These are phyloP conservation scores for Penicillium ucsense DNA, from an alignment of 495 filamentous ascomycete species.

Conservation along the genomic window DNA sequence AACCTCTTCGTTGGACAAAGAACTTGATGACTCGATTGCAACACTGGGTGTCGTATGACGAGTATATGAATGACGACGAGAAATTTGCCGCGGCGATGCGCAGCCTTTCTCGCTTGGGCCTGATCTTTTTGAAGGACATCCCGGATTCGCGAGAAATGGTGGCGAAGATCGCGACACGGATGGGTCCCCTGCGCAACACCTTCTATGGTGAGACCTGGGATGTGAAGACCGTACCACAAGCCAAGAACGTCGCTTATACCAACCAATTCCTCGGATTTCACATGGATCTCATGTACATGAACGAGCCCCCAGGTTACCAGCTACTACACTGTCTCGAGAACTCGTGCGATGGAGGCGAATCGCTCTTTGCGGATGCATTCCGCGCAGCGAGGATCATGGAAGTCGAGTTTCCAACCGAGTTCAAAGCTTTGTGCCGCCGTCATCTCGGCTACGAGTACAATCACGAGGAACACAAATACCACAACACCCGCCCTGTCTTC, in stretches of 20 bases:
- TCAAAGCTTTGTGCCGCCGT: conserved; percentile 30
- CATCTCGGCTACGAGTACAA: conserved; percentile 57
- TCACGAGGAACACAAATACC: conserved; percentile 52
- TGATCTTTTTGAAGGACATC: conserved; percentile 65
- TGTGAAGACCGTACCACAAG: conserved; percentile 62
- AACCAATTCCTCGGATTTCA: conserved; percentile 69
- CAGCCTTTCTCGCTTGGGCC: conserved; percentile 47
- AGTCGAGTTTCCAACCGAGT: conserved; percentile 8
- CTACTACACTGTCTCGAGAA: conserved; percentile 79
- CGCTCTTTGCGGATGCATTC: conserved; percentile 68
- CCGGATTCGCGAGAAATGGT: conserved; percentile 56
- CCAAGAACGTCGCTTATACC: conserved; percentile 90
- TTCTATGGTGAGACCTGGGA: conserved; percentile 91
- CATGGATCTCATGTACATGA: conserved; percentile 88
- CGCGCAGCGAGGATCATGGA: conserved; percentile 45
- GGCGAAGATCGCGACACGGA: conserved; percentile 53
- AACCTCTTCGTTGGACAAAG: conserved; percentile 26
- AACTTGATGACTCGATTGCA: conserved; percentile 13
- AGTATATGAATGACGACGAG: conserved; percentile 52
- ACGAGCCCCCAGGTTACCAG: conserved; percentile 68
- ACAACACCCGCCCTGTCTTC: conserved; percentile 44
- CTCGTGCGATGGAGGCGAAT: conserved; percentile 65
- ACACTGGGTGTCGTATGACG: conserved; percentile 51
- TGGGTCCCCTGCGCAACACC: conserved; percentile 67
- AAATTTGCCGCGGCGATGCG: conserved; percentile 44